Conservation (phyloP, 2,329 filamentous ascomycete genomes). For the Neofusicoccum cordaticola region DNA sequence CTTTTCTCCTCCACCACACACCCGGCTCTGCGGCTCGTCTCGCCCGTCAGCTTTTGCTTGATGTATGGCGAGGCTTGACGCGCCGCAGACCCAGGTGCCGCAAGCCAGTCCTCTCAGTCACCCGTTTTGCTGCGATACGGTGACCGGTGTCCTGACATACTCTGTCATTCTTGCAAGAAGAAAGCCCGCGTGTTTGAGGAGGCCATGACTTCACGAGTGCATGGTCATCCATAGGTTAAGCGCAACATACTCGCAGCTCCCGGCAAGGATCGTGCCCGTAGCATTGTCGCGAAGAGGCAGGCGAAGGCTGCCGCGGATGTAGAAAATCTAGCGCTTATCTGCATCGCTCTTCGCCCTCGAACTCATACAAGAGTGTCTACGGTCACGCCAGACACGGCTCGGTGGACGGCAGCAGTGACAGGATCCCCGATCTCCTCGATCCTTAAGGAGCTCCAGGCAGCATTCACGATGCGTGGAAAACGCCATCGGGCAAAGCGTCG, state of each 20-base stretch:
- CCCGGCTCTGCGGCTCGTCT: background rate
- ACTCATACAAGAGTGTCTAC: background rate
- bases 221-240: constrained; percentile 29
- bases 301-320: background rate
- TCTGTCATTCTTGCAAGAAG: constrained; percentile 26
- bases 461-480: no score
- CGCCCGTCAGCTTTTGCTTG: background rate
- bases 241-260: constrained; percentile 4
- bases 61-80: background rate
- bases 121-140: background rate
- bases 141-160: constrained; percentile 13
- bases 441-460: no score
- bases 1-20: background rate
- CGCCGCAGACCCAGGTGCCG: constrained; percentile 10
- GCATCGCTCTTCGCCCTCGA: background rate
- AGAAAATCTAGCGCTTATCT: background rate
- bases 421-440: no score
- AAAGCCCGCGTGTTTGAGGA: constrained; percentile 31
- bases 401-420: no score
- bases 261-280: background rate
- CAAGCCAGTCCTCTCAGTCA: constrained; percentile 38
- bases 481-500: background rate
- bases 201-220: constrained; percentile 26
- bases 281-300: background rate
- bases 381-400: background rate